Conservation (phyloP, 176 grass and related monocot genomes). For the Avena atlantica region DNA sequence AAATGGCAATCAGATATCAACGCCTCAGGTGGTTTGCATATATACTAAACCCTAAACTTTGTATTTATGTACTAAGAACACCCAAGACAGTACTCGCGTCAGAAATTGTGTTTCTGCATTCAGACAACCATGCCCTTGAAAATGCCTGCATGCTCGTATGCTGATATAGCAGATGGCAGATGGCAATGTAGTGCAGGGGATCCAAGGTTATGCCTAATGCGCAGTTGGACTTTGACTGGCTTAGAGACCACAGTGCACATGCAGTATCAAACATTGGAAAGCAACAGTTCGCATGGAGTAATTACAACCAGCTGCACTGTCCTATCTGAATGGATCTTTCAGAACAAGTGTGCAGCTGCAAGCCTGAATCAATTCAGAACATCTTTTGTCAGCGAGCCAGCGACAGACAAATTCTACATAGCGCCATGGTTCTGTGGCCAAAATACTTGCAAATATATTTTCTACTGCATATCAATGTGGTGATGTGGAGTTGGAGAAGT, state of each 20-base stretch:
- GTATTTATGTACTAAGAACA: neutral
- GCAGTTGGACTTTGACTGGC: conserved; percentile 9
- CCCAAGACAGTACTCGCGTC: neutral
- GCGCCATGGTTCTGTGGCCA: neutral
- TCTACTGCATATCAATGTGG: neutral
- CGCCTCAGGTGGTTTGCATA: neutral
- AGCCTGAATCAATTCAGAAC: neutral
- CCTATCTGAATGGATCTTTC: conserved; percentile 15
- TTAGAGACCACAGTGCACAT: conserved; percentile 11
- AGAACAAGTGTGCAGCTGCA: neutral
- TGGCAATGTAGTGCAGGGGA: conserved; percentile 20
- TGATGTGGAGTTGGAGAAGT: neutral
- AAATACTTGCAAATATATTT: neutral
- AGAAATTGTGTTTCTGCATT: neutral
- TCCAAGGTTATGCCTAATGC: conserved; percentile 10
- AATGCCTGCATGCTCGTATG: conserved; percentile 16
- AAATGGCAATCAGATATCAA: neutral
- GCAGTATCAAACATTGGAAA: neutral
- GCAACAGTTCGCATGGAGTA: neutral
- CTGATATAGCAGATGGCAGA: neutral
- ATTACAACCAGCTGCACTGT: neutral
- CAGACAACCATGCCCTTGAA: neutral
- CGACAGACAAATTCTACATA: neutral
- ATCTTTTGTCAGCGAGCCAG: neutral
- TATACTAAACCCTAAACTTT: neutral